phyloP scores from a whole-genome alignment of 345 rosid species.

The Isatis tinctoria region DNA sequence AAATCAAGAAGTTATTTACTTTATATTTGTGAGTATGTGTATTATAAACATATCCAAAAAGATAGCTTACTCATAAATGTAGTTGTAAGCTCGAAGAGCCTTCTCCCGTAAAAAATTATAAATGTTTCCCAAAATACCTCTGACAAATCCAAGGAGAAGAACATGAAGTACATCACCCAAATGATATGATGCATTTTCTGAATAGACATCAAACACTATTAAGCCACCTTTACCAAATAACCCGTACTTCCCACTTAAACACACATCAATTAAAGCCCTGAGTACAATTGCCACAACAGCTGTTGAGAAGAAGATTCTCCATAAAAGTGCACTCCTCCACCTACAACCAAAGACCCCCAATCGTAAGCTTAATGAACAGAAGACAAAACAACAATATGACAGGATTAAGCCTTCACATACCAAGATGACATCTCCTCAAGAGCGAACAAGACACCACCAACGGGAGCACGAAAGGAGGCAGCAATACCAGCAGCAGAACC shows the following conservation, averaged over 20 bases:
- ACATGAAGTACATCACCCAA: constrained; percentile 67
- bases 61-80: constrained; percentile 54
- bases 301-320: constrained; percentile 91
- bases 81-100: constrained; percentile 67
- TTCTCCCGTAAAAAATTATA: constrained; percentile 67
- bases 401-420: constrained; percentile 37
- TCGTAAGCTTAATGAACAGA: background rate
- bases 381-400: background rate
- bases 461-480: constrained; percentile 88
- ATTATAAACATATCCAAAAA: background rate
- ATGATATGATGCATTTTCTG: constrained; percentile 65
- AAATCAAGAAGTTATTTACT: background rate
- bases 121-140: constrained; percentile 80
- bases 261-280: constrained; percentile 80
- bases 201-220: constrained; percentile 82
- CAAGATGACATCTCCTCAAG: constrained; percentile 97
- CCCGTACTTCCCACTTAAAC: constrained; percentile 79
- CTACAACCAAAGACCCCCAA: background rate
- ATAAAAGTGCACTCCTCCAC: constrained; percentile 87
- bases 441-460: constrained; percentile 87
- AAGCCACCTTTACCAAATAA: constrained; percentile 95
- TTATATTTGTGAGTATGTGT: background rate
- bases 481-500: constrained; percentile 98
- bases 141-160: constrained; percentile 74
- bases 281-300: constrained; percentile 85